These are phyloP conservation scores for Penicillium glabrum DNA, from an alignment of 2,329 filamentous ascomycete genomes.

Conservation along the genomic window DNA sequence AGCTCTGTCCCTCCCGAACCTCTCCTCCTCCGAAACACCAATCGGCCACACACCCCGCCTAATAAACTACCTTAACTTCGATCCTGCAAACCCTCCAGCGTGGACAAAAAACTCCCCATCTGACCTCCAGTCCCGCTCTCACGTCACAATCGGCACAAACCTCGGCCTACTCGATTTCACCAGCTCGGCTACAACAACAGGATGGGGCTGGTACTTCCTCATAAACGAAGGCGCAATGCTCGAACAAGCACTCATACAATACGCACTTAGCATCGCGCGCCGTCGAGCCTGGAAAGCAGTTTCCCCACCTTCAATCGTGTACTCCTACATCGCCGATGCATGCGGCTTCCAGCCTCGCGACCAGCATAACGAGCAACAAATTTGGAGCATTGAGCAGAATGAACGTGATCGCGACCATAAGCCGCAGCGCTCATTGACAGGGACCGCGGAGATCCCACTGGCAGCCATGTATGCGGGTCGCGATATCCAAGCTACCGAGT, in stretches of 20 bases:
- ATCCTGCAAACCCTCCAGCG: slow-evolving; percentile 48
- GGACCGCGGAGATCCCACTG: slow-evolving; percentile 91
- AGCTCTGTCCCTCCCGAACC: slow-evolving; percentile 79
- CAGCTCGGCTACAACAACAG: slow-evolving; percentile 74
- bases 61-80: slow-evolving; percentile 76
- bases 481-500: slow-evolving; percentile 61
- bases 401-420: slow-evolving; percentile 60
- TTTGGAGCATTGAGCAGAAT: slow-evolving; percentile 74
- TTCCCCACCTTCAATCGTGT: slow-evolving; percentile 85
- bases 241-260: slow-evolving; percentile 91
- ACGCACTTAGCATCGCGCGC: slow-evolving; percentile 72
- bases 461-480: slow-evolving; percentile 83
- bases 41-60: slow-evolving; percentile 64
- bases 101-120: slow-evolving; percentile 25
- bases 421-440: slow-evolving; percentile 74
- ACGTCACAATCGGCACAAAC: slow-evolving; percentile 81
- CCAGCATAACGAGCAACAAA: slow-evolving; percentile 84
- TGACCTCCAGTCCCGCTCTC: slow-evolving; percentile 55
- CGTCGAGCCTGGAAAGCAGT: slow-evolving; percentile 76
- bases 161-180: slow-evolving; percentile 91
- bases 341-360: slow-evolving; percentile 96
- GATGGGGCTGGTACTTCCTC: slow-evolving; percentile 98
- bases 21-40: slow-evolving; percentile 76
- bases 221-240: slow-evolving; percentile 87
- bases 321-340: slow-evolving; percentile 83